Percentiles rank a stretch among this genome's conserved stretches.
phyloP scores from a whole-genome alignment of 371 early-diverging fungal species.

The Mortierella sp. region DNA sequence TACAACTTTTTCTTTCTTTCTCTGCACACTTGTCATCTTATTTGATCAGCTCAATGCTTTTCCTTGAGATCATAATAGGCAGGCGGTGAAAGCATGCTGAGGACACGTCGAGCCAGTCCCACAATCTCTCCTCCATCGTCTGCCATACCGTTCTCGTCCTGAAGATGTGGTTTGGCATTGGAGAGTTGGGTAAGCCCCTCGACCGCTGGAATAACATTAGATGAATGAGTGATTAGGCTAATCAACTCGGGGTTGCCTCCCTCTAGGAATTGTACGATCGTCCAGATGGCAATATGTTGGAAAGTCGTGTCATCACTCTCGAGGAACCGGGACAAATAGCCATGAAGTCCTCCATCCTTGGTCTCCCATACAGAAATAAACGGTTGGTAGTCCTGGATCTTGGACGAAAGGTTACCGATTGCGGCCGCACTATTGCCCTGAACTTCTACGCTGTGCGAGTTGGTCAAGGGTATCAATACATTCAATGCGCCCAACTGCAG shows the following conservation, averaged over 20 bases:
- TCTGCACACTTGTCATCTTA: no score
- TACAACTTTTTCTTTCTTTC: slow-evolving; percentile 9
- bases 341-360: slow-evolving; percentile 75
- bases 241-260: slow-evolving; percentile 59
- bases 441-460: slow-evolving; percentile 74
- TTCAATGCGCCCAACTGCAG: slow-evolving; percentile 70
- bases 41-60: not conserved
- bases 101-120: slow-evolving; percentile 46
- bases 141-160: slow-evolving; percentile 22
- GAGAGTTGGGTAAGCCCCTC: slow-evolving; percentile 37
- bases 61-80: slow-evolving; percentile 3
- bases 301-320: slow-evolving; percentile 77
- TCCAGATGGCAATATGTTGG: slow-evolving; percentile 92
- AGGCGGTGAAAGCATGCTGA: slow-evolving; percentile 31
- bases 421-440: slow-evolving; percentile 88
- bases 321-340: slow-evolving; percentile 78
- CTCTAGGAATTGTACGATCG: slow-evolving; percentile 85
- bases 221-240: slow-evolving; percentile 37
- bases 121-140: slow-evolving; percentile 50
- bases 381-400: slow-evolving; percentile 74
- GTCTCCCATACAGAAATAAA: slow-evolving; percentile 75
- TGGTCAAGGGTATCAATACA: slow-evolving; percentile 79
- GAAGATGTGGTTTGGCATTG: slow-evolving; percentile 24
- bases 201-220: slow-evolving; percentile 50
- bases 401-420: slow-evolving; percentile 84